phyloP scores from a whole-genome alignment of 768 basidiomycete genomes.

The Amanita phalloides region DNA sequence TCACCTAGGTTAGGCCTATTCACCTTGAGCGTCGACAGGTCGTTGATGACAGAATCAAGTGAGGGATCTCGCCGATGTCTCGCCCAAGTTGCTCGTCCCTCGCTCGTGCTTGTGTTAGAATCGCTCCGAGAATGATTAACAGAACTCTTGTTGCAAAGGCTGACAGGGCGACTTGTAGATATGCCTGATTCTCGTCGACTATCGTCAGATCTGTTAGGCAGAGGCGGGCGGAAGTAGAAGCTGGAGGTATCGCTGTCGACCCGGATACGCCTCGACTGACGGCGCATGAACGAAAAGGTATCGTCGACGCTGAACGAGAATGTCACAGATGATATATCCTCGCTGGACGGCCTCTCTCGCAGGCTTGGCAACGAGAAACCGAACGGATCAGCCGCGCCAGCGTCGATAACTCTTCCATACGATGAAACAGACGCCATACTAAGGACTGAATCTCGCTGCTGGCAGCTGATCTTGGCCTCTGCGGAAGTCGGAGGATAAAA shows the following conservation, averaged over 20 bases:
- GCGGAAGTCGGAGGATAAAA: constrained; percentile 51
- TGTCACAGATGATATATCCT: constrained; percentile 40
- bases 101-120: constrained; percentile 44
- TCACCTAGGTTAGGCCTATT: constrained; percentile 71
- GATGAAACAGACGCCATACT: constrained; percentile 77
- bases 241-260: constrained; percentile 72
- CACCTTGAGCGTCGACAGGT: constrained; percentile 45
- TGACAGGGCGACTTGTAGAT: constrained; percentile 56
- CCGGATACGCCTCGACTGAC: constrained; percentile 32
- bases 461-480: constrained; percentile 26
- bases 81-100: constrained; percentile 49
- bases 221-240: constrained; percentile 55
- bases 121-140: constrained; percentile 41
- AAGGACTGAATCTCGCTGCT: constrained; percentile 47
- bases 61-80: constrained; percentile 47
- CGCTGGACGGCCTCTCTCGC: constrained; percentile 44
- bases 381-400: constrained; percentile 62
- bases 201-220: constrained; percentile 13
- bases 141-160: constrained; percentile 53
- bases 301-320: constrained; percentile 58
- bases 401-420: constrained; percentile 56
- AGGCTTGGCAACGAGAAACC: constrained; percentile 52
- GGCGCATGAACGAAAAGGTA: constrained; percentile 54
- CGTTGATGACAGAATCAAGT: constrained; percentile 56
- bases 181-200: constrained; percentile 53